These are phyloP conservation scores for Coprinopsis sp. DNA, from an alignment of 768 basidiomycete genomes.

Conservation along the genomic window DNA sequence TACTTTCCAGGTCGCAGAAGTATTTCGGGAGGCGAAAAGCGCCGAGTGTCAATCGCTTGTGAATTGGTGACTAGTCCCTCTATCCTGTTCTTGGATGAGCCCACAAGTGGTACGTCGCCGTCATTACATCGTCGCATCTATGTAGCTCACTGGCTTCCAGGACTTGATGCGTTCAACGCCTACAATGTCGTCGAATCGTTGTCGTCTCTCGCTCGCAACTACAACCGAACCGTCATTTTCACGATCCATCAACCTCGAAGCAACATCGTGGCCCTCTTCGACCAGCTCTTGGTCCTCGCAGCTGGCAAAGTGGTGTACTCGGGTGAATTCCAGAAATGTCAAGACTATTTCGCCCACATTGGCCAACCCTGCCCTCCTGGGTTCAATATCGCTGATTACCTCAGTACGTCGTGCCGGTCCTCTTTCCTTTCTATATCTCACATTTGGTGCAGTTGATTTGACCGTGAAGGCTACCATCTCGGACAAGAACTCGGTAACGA, in stretches of 20 bases:
- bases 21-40: conserved; percentile 97
- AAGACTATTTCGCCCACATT: conserved; percentile 74
- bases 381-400: conserved; percentile 95
- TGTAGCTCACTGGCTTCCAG: conserved; percentile 29
- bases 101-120: conserved; percentile 74
- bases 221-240: conserved; percentile 93
- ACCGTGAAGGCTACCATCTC: conserved; percentile 56
- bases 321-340: conserved; percentile 69
- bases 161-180: conserved; percentile 93
- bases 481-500: conserved; percentile 28
- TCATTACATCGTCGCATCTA: too few species aligned
- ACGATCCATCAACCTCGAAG: conserved; percentile 98
- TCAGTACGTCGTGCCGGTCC: conserved; percentile 56
- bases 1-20: conserved; percentile 78
- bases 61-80: conserved; percentile 97
- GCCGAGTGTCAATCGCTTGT: conserved; percentile 95
- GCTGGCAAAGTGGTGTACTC: conserved; percentile 83
- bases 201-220: conserved; percentile 77
- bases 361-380: conserved; percentile 86
- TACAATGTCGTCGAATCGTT: conserved; percentile 91
- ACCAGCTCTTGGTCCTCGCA: conserved; percentile 83
- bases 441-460: conserved; percentile 51
- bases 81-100: conserved; percentile 94
- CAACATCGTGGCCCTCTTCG: conserved; percentile 95
- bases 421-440: neutral